These are phyloP conservation scores for Teunomyces pallodes DNA, from an alignment of 805 yeast species.

Conservation along the genomic window DNA sequence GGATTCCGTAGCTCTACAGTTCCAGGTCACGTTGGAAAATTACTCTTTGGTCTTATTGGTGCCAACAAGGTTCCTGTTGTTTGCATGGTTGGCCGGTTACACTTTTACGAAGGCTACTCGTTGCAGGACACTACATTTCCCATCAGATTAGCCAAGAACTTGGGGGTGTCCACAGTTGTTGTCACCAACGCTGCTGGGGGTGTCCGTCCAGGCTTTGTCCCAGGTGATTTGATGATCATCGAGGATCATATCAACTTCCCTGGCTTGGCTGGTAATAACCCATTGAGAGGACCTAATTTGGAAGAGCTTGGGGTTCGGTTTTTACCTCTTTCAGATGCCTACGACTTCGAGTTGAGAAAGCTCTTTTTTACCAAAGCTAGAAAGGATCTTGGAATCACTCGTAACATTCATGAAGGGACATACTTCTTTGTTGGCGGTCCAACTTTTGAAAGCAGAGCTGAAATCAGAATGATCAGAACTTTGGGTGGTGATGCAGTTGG, in stretches of 20 bases:
- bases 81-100: conserved; percentile 92
- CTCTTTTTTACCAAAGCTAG: conserved; percentile 55
- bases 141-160: conserved; percentile 63
- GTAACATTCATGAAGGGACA: conserved; percentile 81
- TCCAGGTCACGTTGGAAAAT: conserved; percentile 83
- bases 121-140: conserved; percentile 83
- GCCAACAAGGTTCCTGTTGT: conserved; percentile 70
- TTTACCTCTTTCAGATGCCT: conserved; percentile 85
- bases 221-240: conserved; percentile 91
- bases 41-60: conserved; percentile 78
- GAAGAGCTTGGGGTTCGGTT: conserved; percentile 82
- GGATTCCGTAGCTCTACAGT: conserved; percentile 82
- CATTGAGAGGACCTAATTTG: conserved; percentile 83
- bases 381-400: conserved; percentile 42
- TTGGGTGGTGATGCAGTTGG: conserved; percentile 95
- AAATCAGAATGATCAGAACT: conserved; percentile 66
- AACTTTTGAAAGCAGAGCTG: conserved; percentile 90
- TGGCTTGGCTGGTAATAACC: conserved; percentile 85
- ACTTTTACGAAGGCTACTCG: conserved; percentile 89
- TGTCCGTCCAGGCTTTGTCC: conserved; percentile 56
- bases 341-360: conserved; percentile 69
- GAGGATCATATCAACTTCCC: conserved; percentile 89
- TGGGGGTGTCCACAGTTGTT: conserved; percentile 62
- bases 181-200: conserved; percentile 99
- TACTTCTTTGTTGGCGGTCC: conserved; percentile 90